Base-by-base conservation (phyloP, 169 alveolate genomes). In the Plasmodium gonderi region DNA sequence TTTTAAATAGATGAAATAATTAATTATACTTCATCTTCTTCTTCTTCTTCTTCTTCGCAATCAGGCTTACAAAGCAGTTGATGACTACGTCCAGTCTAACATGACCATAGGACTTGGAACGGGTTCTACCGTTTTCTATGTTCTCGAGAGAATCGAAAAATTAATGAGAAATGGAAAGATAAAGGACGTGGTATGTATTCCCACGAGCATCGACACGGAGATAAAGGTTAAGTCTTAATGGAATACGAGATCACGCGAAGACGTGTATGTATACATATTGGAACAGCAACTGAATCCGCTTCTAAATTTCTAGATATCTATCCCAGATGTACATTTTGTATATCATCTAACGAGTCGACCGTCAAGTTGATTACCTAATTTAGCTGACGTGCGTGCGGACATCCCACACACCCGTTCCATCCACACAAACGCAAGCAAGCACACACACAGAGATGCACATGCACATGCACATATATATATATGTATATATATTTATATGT, bases 91-190 rank as follows among this genome's bases (percentile, higher is more conserved):
- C 29, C 87, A 79, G 47, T 77, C 93, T 9, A 96, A 95, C 65
- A 95, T 95, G 96, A 75, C 95, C 14, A 94, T 97, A 4, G 98
- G 97, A 17, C 95, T 97, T 12, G 98, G 98, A 8, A 97, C 98
- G 3, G 98, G 98, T 1, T 40, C 97, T 11, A 97, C 98, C 1
- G 96, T 97, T 8, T 67, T 92, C 23, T 94, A 94, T 54, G 98
- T 97, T 0, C 95, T 96, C n/a, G 94, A 96, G 60, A 80, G 97
- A n/a, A 47, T 97, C 54, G 98, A 95, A 1, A 87, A 91, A 49
- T 87, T 64, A 38, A 68, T 96, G 31, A 38, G 91, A 49, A 65
- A 60, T 26, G 97, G 97, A 26, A 64, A 90, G 47, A 80, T 97
- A 49, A 91, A 79, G 31, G 80, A 94, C 49, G 82, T 97, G 23